Base-by-base conservation (phyloP, 106 monocot species). In the Iris macrosiphon region DNA sequence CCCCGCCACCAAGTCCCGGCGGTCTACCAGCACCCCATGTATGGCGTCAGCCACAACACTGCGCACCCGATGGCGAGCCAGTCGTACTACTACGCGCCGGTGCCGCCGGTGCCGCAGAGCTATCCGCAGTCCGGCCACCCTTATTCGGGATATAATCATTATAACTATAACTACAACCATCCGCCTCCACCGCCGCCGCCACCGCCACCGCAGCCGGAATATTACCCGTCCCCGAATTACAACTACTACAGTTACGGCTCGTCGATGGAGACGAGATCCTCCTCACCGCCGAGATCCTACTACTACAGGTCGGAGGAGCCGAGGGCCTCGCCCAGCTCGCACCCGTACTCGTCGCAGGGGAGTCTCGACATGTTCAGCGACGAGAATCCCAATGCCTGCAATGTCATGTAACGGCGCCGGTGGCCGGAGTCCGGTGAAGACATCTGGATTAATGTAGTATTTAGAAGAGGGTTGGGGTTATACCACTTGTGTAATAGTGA, bases 361-460 rank as follows among this genome's bases (percentile, higher is more conserved):
- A 57, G 68, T 1, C 73, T 76, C 35, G 44, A 70, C 38, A 52
- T 69, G 53, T 89, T 89, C 67, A 78, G 71, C 39, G 89, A 89
- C 14, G 89, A 84, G 53, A 89, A 84, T 43, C 61, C 80, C 26
- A 81, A 80, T 59, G 66, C 73, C 0, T 89, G 89, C 55, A 52
- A 31, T 28, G 62, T 89, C 13, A 89, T 89, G 89, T 89, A 77
- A 89, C 9, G 23, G 31, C 41, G 16, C 6, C n/a, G n/a, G n/a
- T n/a, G n/a, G n/a, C n/a, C n/a, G n/a, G n/a, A n/a, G n/a, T n/a
- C n/a, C n/a, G n/a, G n/a, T n/a, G n/a, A n/a, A n/a, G n/a, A n/a
- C n/a, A n/a, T n/a, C n/a, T n/a, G n/a, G n/a, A n/a, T n/a, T n/a
- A n/a, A n/a, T n/a, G n/a, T n/a, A n/a, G n/a, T n/a, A n/a, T n/a